phyloP scores from a whole-genome alignment of 1,139 yeast genomes.

The Lodderomyces elongisporus region DNA sequence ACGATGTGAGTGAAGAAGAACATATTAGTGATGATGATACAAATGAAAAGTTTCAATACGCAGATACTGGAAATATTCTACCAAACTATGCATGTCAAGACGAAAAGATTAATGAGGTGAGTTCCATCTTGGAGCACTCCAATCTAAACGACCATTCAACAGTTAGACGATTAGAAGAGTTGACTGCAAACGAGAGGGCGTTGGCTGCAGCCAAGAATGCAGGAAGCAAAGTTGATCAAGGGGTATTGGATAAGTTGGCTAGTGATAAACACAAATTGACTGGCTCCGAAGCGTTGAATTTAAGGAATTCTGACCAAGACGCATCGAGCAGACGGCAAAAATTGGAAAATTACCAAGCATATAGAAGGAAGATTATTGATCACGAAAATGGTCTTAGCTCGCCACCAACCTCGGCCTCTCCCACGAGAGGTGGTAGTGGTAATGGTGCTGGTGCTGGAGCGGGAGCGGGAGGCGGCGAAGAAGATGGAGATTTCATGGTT shows the following conservation, averaged over 20 bases:
- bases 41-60: conserved; percentile 53
- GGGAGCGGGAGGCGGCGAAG: too few species aligned
- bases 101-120: conserved; percentile 41
- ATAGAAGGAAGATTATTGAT: conserved; percentile 45
- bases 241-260: conserved; percentile 36
- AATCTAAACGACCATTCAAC: conserved; percentile 36
- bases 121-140: conserved; percentile 41
- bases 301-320: conserved; percentile 42
- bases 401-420: neutral
- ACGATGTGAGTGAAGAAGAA: conserved; percentile 57
- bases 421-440: conserved; percentile 14
- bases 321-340: conserved; percentile 40
- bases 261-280: conserved; percentile 38
- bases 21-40: conserved; percentile 61
- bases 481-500: conserved; percentile 35
- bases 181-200: conserved; percentile 58
- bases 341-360: conserved; percentile 42
- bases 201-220: conserved; percentile 54
- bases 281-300: conserved; percentile 40
- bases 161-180: conserved; percentile 49
- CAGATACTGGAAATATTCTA: conserved; percentile 54
- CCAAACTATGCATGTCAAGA: conserved; percentile 56
- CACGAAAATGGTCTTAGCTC: conserved; percentile 37
- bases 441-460: too few species aligned
- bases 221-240: conserved; percentile 45